A percentile compares a stretch with the other conserved stretches of the same genome.
phyloP scores from a whole-genome alignment of 1,284 basidiomycete genomes.

The Cryptococcus neoformans region DNA sequence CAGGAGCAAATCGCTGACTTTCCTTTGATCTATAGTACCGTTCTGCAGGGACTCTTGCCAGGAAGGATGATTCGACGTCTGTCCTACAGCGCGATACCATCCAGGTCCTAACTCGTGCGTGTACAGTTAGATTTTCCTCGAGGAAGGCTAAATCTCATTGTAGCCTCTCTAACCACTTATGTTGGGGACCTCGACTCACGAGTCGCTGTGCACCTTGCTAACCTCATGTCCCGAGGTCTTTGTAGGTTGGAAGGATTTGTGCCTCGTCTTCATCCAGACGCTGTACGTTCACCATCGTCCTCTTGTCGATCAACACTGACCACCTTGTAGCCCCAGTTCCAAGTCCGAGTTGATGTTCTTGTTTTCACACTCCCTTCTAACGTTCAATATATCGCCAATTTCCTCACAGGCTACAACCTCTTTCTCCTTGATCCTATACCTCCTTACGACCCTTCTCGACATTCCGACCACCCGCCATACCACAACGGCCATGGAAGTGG shows the following conservation, averaged over 20 bases:
- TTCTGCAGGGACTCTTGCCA: conserved; percentile 52
- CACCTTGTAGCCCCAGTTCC: conserved; percentile 25
- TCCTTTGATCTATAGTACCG: conserved; percentile 19
- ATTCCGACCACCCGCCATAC: conserved; percentile 64
- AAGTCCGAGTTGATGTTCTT: conserved; percentile 69
- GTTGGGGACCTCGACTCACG: conserved; percentile 85
- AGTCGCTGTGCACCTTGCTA: conserved; percentile 70
- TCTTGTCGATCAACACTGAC: neutral
- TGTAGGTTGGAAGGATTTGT: conserved; percentile 71
- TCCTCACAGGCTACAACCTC: conserved; percentile 64
- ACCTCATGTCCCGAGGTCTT: conserved; percentile 75
- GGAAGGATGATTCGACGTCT: conserved; percentile 54
- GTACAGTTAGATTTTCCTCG: conserved; percentile 17
- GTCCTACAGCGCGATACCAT: conserved; percentile 65
- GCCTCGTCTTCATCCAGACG: conserved; percentile 45
- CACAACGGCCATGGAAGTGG: conserved; percentile 72
- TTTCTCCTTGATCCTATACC: conserved; percentile 73
- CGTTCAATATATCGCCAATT: conserved; percentile 72
- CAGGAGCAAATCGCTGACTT: neutral
- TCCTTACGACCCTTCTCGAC: conserved; percentile 57
- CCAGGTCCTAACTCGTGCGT: conserved; percentile 69
- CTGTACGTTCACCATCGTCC: conserved; percentile 30
- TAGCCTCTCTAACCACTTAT: conserved; percentile 52
- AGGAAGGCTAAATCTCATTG: neutral
- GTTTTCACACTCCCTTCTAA: conserved; percentile 92